A percentile compares a stretch with the other conserved stretches of the same genome.
phyloP scores from a whole-genome alignment of 2,329 filamentous ascomycete genomes.

The Fusarium sp. region DNA sequence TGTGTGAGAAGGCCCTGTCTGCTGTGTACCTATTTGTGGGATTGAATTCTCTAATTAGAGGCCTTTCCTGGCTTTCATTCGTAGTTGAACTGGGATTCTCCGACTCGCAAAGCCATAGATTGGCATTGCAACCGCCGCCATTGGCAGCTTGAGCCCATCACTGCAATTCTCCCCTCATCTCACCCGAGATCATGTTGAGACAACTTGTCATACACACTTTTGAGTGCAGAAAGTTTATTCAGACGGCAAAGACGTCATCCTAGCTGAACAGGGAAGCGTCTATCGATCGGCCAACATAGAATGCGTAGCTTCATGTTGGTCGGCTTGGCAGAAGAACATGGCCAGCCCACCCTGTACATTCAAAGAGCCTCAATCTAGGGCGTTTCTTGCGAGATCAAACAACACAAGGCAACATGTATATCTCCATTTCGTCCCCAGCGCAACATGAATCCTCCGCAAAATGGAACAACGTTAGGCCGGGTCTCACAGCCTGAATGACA shows the following conservation, averaged over 20 bases:
- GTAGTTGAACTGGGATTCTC: neutral
- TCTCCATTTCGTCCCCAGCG: neutral
- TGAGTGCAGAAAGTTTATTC: neutral
- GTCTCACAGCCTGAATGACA: conserved; percentile 28
- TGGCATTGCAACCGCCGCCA: neutral
- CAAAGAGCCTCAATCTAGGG: neutral
- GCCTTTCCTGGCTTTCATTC: rapidly evolving
- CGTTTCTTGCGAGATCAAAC: neutral
- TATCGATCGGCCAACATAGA: neutral
- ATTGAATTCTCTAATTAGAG: neutral
- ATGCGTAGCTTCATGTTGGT: neutral
- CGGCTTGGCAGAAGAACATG: neutral
- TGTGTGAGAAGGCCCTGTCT: neutral
- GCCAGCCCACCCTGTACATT: neutral
- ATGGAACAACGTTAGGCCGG: conserved; percentile 41
- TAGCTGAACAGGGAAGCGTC: neutral
- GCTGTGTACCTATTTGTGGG: too few relatives aligned
- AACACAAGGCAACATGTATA: neutral
- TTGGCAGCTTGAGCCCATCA: too few relatives aligned
- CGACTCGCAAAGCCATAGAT: too few relatives aligned
- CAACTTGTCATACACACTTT: neutral
- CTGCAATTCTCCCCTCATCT: neutral
- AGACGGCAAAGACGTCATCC: neutral
- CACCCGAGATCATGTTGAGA: neutral
- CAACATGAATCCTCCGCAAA: neutral